Evolutionary conservation across 2,329 filamentous ascomycete genomes (phyloP).

Genomic region (Zymoseptoria pseudotritici): DNA sequence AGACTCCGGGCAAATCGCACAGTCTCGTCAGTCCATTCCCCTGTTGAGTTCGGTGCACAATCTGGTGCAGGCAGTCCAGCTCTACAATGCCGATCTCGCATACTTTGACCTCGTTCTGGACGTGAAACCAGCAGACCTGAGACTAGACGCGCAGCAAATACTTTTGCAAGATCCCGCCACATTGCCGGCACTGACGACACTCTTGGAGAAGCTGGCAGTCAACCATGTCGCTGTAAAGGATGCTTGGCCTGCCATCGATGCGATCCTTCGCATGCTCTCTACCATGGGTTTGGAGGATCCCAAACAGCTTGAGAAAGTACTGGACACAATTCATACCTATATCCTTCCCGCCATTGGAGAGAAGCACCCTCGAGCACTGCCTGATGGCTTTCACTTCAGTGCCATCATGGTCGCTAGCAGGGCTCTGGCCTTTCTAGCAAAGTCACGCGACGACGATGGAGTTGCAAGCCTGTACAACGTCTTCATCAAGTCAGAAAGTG

Average conservation of each 20-base stretch:
- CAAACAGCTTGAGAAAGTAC: slow-evolving; percentile 11
- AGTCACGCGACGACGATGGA: slow-evolving; percentile 1
- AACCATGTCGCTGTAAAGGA: slow-evolving; percentile 11
- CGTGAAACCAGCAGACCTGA: slow-evolving; percentile 1
- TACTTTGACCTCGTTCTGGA: slow-evolving; percentile 4
- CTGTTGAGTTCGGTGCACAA: slow-evolving; percentile 15
- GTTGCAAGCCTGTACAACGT: slow-evolving; percentile 14
- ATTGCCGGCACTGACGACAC: background rate
- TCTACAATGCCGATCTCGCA: background rate
- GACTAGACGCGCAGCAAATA: background rate
- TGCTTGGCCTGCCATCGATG: slow-evolving; percentile 20
- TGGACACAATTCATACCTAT: slow-evolving; percentile 17
- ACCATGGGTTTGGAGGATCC: slow-evolving; percentile 2
- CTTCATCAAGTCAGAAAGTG: slow-evolving; percentile 17
- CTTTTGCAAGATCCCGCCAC: background rate
- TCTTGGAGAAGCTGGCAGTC: slow-evolving; percentile 11
- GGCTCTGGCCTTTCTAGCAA: slow-evolving; percentile 3
- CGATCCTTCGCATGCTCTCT: slow-evolving; percentile 11
- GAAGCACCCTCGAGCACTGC: slow-evolving; percentile 26
- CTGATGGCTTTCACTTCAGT: slow-evolving; percentile 18
- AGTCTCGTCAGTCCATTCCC: slow-evolving; percentile 10
- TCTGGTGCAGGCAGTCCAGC: slow-evolving; percentile 9
- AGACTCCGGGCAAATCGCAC: slow-evolving; percentile 18
- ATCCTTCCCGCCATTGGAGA: slow-evolving; percentile 22
- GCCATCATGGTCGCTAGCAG: slow-evolving; percentile 7